These are phyloP conservation scores for Candida ipomoeae DNA, from an alignment of 805 yeast genomes.

Conservation along the genomic window DNA sequence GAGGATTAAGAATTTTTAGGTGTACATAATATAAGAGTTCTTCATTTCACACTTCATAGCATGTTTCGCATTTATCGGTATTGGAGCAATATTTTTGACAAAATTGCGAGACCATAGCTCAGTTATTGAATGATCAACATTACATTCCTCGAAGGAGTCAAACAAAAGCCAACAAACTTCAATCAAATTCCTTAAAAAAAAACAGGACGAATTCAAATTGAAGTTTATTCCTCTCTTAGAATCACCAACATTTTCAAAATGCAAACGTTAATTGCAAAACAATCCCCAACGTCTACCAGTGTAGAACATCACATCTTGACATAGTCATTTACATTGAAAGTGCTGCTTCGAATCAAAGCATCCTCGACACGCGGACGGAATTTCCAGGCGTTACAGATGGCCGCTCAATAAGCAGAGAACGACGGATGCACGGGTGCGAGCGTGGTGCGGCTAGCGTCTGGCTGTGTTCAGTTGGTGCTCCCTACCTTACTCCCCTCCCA, in stretches of 20 bases:
- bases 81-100: neutral
- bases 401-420: neutral
- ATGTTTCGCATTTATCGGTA: neutral
- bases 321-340: too few species aligned
- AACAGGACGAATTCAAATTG: neutral
- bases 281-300: neutral
- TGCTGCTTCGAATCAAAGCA: neutral
- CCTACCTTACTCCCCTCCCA: neutral
- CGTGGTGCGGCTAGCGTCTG: conserved; percentile 1
- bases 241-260: too few species aligned
- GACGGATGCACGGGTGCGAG: neutral
- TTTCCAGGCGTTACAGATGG: neutral
- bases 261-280: too few species aligned
- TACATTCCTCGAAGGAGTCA: neutral
- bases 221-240: too few species aligned
- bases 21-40: neutral
- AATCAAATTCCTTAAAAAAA: neutral
- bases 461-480: conserved; percentile 3
- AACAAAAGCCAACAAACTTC: neutral
- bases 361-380: neutral
- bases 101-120: neutral
- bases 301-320: neutral
- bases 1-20: neutral
- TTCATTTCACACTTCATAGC: neutral
- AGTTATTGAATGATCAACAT: neutral